Evolutionary conservation across 164 flowering plant species (phyloP), one percentile per base, ranked within the genome.

Genomic region (Liriodendron chinense): DNA sequence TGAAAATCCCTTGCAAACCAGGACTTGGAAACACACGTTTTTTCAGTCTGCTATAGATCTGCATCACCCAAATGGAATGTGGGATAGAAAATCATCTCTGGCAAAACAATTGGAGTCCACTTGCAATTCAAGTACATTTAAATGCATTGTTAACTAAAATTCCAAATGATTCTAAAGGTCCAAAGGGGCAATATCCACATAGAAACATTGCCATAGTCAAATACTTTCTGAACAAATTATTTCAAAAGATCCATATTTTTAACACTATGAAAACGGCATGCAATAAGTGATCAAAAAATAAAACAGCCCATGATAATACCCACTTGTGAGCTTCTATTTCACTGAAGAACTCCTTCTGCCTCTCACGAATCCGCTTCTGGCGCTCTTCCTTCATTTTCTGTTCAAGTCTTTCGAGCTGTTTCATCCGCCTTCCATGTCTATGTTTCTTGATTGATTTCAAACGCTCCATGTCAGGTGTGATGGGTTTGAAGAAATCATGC

Each of bases 311-410:
- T 53, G 13, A 12, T 22, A 62, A 76, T 13, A 80, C 89, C 69
- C 84, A 96, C 99, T 89, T 94, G 89, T 96, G 99, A 79, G 84
- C 81, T 87, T 96, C 99, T 62, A 96, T 79, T 79, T 94, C 98
- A 78, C 89, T 80, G 78, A 96, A 96, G 85, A 96, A 96, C 72
- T 96, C 98, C 84, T 94, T 96, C 84, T 96, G 99, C 87, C 98
- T 89, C 86, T 94, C 98, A 69, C 97, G 90, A 43, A 90, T 87
- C 82, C 99, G 89, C 91, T 90, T 96, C 75, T 88, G 96, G 26
- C 99, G 89, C 82, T 96, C 99, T 86, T 96, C 99, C 86, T 94
- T 96, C 99, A 94, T 94, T 81, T 85, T 92, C 85, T 88, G 94
- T 82, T 96, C 99, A 85, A 76, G 92, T 76, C 86, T 96, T 80